Evolutionary conservation across 257 asterid genomes (phyloP), one percentile per base, ranked within the genome.

Genomic region (Ophiorrhiza pumila): DNA sequence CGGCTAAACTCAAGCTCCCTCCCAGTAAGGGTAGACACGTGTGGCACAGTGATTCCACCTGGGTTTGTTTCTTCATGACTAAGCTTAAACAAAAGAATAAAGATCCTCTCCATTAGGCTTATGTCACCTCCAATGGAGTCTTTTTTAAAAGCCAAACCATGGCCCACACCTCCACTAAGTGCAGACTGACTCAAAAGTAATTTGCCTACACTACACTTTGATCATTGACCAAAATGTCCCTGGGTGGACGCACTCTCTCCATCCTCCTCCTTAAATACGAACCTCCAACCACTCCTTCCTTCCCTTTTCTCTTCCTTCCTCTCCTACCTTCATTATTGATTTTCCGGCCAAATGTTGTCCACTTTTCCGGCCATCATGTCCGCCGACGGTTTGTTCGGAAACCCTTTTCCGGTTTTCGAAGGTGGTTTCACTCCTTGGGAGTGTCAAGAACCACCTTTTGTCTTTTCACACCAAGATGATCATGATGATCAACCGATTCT

Each of bases 101-200:
- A 86, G 85, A 10, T 72, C 92, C 84, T 35, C 65, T 0, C 1
- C n/a, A n/a, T n/a, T n/a, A 76, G 15, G 65, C 73, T 52, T 55
- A 62, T 39, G 60, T 72, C 73, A 80, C 47, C 70, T 32, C 59
- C 73, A 20, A 31, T 29, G 17, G n/a, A n/a, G n/a, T 2, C n/a
- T 71, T 73, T 68, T 69, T 69, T 4, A 70, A 83, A 81, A 80
- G 86, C 89, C 74, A 47, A 23, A 8, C 25, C 0, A 32, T 0
- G 60, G 58, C 72, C 84, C 91, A n/a, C 82, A 83, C 83, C n/a
- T n/a, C 76, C 60, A 41, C 52, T 80, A 83, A n/a, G 88, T 89
- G 95, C 80, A 77, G 74, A 72, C 82, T 87, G 96, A 90, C 96
- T 88, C 96, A 82, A 86, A 88, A 88, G 92, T 29, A 70, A 32